These are phyloP conservation scores for Parasitella parasitica DNA, from an alignment of 371 early-diverging fungal genomes.

Conservation along the genomic window DNA sequence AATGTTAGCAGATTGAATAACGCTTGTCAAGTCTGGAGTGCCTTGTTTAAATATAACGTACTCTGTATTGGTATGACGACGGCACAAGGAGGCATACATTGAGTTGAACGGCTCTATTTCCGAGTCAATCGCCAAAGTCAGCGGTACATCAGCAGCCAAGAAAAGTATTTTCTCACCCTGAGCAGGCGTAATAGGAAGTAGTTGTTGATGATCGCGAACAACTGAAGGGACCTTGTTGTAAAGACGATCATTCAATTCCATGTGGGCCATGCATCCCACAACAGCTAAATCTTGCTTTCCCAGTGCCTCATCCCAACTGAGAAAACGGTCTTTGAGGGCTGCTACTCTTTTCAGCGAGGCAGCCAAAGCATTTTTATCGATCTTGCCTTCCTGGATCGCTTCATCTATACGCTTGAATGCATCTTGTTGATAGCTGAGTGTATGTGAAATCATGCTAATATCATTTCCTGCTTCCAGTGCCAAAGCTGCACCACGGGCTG, in stretches of 20 bases:
- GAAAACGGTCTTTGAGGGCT: slow-evolving; percentile 33
- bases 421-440: slow-evolving; percentile 29
- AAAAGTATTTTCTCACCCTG: slow-evolving; percentile 27
- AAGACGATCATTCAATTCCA: slow-evolving; percentile 25
- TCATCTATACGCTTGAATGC: slow-evolving; percentile 27
- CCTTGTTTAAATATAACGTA: slow-evolving; percentile 35
- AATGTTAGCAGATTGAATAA: slow-evolving; percentile 25
- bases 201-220: slow-evolving; percentile 25
- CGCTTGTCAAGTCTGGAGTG: slow-evolving; percentile 2
- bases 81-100: slow-evolving; percentile 25
- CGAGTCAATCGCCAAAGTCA: slow-evolving; percentile 47
- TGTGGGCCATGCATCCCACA: slow-evolving; percentile 27
- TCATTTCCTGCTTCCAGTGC: slow-evolving; percentile 53
- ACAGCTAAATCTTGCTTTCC: slow-evolving; percentile 6
- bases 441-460: slow-evolving; percentile 53
- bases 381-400: slow-evolving; percentile 3
- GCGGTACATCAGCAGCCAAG: slow-evolving; percentile 45
- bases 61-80: slow-evolving; percentile 31
- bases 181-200: slow-evolving; percentile 28
- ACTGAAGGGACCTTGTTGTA: slow-evolving; percentile 42
- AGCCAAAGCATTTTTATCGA: slow-evolving; percentile 14
- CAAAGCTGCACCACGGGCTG: slow-evolving; percentile 31
- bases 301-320: slow-evolving; percentile 29
- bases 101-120: slow-evolving; percentile 47
- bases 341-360: slow-evolving; percentile 37